Evolutionary conservation across 441 rosid species (phyloP), one percentile per base, ranked within the genome.

Genomic region (Populus hybrid): DNA sequence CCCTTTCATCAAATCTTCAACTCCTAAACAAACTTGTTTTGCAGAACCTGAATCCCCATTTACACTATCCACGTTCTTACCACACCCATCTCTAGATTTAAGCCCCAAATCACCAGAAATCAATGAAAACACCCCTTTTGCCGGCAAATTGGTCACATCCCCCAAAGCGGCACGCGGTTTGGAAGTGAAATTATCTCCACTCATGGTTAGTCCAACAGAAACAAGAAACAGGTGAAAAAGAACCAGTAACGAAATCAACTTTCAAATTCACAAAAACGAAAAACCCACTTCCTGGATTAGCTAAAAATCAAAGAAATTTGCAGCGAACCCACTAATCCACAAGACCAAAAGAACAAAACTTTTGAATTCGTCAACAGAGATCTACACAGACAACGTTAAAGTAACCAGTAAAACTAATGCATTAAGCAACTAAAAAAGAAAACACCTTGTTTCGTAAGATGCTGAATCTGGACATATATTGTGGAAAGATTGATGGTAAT

Each of bases 121-220:
- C 72, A 75, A 81, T 0, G 92, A 87, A 74, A 84, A 67, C 2
- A 76, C 86, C 79, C 97, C 84, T 71, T 93, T 93, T 12, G 38
- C 77, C 0, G 91, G 83, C 6, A 79, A 70, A 76, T 92, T 95
- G 14, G 91, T 89, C 80, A 91, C 64, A 84, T 95, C 98, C 21
- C 89, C 84, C 76, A 93, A 86, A 61, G 79, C 84, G 18, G 73
- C 78, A 40, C 92, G 89, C 20, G 63, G 50, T 59, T 73, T 72
- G 38, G 76, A 73, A 40, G 73, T 83, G 77, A 81, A 82, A 69
- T 82, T 86, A 57, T 89, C 90, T 77, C 88, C 92, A 79, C 82
- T 83, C 95, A 91, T 89, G 73, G 57, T 80, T 76, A 70, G 70
- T 57, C 36, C 67, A 81, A 34, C 73, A 23, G 61, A 42, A 70